Evolutionary conservation across 2,329 filamentous ascomycete genomes (phyloP).

Genomic region (Herpotrichia juniperi): DNA sequence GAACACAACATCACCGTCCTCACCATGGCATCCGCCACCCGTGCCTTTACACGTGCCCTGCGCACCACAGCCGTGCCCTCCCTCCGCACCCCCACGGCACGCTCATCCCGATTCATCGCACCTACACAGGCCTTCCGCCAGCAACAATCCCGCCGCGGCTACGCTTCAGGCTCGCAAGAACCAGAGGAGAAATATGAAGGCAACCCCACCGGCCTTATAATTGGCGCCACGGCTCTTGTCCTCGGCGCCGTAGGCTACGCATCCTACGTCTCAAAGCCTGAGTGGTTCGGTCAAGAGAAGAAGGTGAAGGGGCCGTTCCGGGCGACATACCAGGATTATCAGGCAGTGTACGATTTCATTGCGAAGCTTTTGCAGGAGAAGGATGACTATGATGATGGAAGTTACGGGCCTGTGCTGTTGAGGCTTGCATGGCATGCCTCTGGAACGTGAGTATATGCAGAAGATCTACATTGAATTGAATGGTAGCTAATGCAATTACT

Average conservation of each 20-base stretch:
- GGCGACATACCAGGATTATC: conserved; percentile 86
- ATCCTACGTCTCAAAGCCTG: conserved; percentile 62
- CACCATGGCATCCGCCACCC: conserved; percentile 43
- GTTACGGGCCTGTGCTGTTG: conserved; percentile 89
- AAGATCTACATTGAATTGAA: not conserved
- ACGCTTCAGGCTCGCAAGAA: conserved; percentile 65
- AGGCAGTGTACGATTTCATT: conserved; percentile 91
- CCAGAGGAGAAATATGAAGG: conserved; percentile 55
- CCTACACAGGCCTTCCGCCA: conserved; percentile 74
- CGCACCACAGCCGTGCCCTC: conserved; percentile 45
- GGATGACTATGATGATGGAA: conserved; percentile 95
- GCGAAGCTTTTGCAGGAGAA: conserved; percentile 82
- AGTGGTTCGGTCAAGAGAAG: conserved; percentile 47
- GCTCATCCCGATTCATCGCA: conserved; percentile 63
- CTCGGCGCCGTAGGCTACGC: conserved; percentile 35
- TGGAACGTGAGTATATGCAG: conserved; percentile 65
- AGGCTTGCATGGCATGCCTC: conserved; percentile 93
- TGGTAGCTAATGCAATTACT: conserved; percentile 19
- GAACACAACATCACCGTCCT: not conserved
- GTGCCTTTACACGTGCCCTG: conserved; percentile 47
- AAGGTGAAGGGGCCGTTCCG: conserved; percentile 62
- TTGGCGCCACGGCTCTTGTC: conserved; percentile 38
- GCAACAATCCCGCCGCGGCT: conserved; percentile 78
- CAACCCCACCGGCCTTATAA: conserved; percentile 51
- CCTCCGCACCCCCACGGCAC: conserved; percentile 64